Percentiles rank a stretch among this genome's conserved stretches.
Evolutionary conservation across 331 rosid genomes (phyloP).

Genomic region (Spiraea crenata): DNA sequence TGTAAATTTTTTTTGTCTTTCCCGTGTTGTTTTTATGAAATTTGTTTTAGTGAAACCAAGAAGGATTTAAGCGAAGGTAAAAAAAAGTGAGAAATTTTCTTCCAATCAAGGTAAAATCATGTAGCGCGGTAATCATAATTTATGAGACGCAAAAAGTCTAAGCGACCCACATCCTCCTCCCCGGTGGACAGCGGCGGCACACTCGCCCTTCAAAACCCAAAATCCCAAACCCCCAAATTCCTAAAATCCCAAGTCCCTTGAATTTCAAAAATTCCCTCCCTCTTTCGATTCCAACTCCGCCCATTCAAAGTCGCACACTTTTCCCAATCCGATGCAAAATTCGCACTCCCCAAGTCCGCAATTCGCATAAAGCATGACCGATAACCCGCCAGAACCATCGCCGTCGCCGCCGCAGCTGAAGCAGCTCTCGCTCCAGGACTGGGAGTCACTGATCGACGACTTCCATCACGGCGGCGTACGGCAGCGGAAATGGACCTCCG

Average conservation of each 20-base stretch:
- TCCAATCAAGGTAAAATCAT: too few species aligned
- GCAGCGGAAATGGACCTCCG: constrained; percentile 51
- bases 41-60: too few species aligned
- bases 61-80: too few species aligned
- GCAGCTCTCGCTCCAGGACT: constrained; percentile 62
- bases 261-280: background rate
- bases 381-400: constrained; percentile 32
- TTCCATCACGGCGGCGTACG: constrained; percentile 67
- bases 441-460: constrained; percentile 85
- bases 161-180: background rate
- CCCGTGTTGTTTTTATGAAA: too few species aligned
- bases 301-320: background rate
- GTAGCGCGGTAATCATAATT: too few species aligned
- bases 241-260: background rate
- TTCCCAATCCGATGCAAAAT: background rate
- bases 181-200: background rate
- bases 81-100: too few species aligned
- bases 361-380: constrained; percentile 38
- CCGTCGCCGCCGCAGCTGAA: constrained; percentile 37
- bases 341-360: background rate
- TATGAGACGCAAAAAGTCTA: too few species aligned
- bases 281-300: background rate
- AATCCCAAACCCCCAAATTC: background rate
- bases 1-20: too few species aligned
- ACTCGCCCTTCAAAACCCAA: background rate